A percentile compares a stretch with the other conserved stretches of the same genome.
phyloP scores from a whole-genome alignment of 139 green algal genomes.

The Coelastrella sp. region DNA sequence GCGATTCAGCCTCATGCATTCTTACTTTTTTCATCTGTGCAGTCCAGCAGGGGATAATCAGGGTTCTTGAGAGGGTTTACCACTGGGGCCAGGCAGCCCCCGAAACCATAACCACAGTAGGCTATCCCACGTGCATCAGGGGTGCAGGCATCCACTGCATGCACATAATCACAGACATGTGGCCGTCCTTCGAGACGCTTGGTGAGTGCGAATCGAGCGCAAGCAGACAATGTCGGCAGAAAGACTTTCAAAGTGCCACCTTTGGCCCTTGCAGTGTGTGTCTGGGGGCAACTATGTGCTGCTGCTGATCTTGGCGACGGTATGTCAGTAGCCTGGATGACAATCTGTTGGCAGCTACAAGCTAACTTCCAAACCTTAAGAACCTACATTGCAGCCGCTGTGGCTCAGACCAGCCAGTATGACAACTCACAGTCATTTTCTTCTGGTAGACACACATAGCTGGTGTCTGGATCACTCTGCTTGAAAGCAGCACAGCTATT shows the following conservation, averaged over 20 bases:
- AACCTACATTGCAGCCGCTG: not conserved
- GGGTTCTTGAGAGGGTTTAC: not conserved
- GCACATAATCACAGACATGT: too few relatives aligned
- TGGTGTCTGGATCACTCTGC: not conserved
- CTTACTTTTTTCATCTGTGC: not conserved
- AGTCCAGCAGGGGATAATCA: not conserved
- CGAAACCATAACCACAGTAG: not conserved
- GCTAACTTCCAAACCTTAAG: too few relatives aligned
- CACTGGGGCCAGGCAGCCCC: not conserved
- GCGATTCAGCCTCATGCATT: not conserved
- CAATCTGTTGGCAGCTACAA: too few relatives aligned
- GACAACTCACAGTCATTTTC: not conserved
- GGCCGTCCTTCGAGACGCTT: too few relatives aligned
- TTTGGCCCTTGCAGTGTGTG: too few relatives aligned
- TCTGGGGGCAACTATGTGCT: too few relatives aligned
- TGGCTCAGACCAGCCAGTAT: not conserved
- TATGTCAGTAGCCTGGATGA: too few relatives aligned
- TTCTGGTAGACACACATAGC: not conserved
- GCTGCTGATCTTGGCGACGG: too few relatives aligned
- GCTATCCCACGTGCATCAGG: not conserved
- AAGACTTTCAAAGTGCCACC: too few relatives aligned
- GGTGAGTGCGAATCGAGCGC: too few relatives aligned
- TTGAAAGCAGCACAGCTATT: not conserved
- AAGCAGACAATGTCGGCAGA: too few relatives aligned
- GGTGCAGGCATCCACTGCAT: not conserved